Evolutionary conservation across 1,139 yeast species (phyloP), one percentile per base, ranked within the genome.

Genomic region (Geotrichum bryndzae): DNA sequence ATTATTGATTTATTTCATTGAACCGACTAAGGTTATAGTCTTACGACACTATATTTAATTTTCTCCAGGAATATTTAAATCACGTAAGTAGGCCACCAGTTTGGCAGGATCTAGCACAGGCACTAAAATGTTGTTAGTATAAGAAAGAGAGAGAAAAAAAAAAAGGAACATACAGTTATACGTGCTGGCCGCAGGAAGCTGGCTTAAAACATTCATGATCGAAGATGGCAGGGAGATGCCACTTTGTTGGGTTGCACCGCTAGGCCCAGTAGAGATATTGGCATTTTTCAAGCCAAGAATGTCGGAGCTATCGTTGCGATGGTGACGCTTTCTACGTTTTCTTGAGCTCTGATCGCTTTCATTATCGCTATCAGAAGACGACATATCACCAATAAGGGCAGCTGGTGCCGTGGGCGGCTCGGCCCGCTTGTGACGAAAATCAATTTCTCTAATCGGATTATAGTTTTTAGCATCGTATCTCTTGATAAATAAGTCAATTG

Each of bases 401-500:
- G 53, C 54, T 52, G 62, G 22, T 46, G 29, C 50, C 53, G 35
- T 33, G 53, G 53, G 25, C 25, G 46, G 53, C 25, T 33, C 53
- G 10, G 54, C 13, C 48, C 48, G 48, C 48, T 15, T 41, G 2
- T 41, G 25, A 10, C 52, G 38, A 56, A 81, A 71, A 66, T 83
- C 86, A 58, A 74, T 74, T 54, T 71, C 71, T 38, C 76, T 75
- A 41, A 84, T 79, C 46, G 81, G 78, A 67, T 84, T 82, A n/a
- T 74, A 68, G 50, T 76, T 73, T 8, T 61, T 73, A 22, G 74
- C 77, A 54, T 77, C 76, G 66, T 82, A 84, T 54, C 88, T 66
- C 13, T 68, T 66, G 8, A 70, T 66, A 56, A 71, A 74, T 58
- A 74, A 60, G 10, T 66, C 67, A 22, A 71, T 67, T 1, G 69